phyloP scores from a whole-genome alignment of 176 grass and related monocot genomes.

The Bothriochloa decipiens region DNA sequence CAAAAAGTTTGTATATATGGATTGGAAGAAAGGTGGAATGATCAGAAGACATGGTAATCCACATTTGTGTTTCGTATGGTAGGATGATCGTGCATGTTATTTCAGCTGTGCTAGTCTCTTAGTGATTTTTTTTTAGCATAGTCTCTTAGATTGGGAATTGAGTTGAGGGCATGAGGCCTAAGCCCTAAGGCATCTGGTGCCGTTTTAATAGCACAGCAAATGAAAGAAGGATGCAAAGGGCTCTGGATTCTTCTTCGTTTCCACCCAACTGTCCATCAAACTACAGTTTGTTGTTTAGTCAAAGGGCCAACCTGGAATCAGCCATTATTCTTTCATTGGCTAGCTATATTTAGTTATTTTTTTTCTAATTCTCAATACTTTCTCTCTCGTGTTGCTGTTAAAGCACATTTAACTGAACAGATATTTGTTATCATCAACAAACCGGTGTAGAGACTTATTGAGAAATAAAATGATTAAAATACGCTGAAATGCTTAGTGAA shows the following conservation, averaged over 20 bases:
- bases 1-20: neutral
- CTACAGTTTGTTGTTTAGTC: neutral
- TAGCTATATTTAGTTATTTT: neutral
- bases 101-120: neutral
- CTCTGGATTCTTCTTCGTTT: neutral
- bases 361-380: neutral
- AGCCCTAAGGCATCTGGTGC: neutral
- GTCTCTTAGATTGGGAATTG: neutral
- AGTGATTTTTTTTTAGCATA: no score
- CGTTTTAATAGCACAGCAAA: neutral
- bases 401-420: neutral
- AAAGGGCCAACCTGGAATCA: neutral
- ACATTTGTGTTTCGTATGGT: neutral
- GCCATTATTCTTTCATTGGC: neutral
- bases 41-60: neutral
- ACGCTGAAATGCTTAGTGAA: neutral
- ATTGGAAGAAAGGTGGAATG: neutral
- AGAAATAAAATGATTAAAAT: constrained; percentile 1
- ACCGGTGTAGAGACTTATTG: neutral
- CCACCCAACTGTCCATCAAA: neutral
- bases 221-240: neutral
- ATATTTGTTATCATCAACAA: neutral
- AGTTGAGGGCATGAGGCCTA: neutral
- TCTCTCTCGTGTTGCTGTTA: neutral
- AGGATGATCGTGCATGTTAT: neutral